Percentiles rank a stretch among this genome's conserved stretches.
Evolutionary conservation across 2,329 filamentous ascomycete species (phyloP).

Genomic region (Pestalotiopsis sp.): DNA sequence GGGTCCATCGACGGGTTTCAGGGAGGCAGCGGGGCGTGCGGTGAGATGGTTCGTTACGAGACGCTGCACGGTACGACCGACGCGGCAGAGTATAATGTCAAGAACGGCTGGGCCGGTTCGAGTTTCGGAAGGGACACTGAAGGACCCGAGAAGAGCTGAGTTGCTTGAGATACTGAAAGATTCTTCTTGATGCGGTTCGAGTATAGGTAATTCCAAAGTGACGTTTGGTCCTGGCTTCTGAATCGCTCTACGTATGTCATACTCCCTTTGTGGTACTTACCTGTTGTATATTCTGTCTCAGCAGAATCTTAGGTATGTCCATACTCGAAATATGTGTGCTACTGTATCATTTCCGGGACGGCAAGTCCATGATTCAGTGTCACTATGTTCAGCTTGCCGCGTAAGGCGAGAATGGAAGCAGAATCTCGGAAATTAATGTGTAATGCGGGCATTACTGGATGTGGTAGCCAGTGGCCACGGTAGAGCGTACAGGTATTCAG

Average conservation of each 20-base stretch:
- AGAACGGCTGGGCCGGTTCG: conserved; percentile 39
- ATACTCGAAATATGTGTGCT: not conserved
- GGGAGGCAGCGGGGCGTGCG: conserved; percentile 20
- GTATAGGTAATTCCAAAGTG: not conserved
- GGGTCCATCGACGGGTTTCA: conserved; percentile 30
- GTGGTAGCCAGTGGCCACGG: not conserved
- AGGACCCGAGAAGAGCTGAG: not conserved
- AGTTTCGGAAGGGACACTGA: conserved; percentile 25
- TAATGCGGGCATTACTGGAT: not conserved
- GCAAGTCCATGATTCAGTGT: not conserved
- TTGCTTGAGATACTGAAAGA: not conserved
- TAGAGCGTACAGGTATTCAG: not conserved
- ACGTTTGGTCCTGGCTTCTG: not conserved
- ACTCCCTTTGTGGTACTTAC: not conserved
- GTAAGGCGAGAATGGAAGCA: not conserved
- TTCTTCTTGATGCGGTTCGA: not conserved
- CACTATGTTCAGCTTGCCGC: not conserved
- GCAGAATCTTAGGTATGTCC: not conserved
- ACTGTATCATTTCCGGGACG: not conserved
- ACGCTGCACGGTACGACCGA: conserved; percentile 37
- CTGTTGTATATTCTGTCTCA: not conserved
- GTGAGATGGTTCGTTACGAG: conserved; percentile 27
- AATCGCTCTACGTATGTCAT: not conserved
- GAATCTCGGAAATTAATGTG: not conserved
- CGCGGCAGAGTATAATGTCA: conserved; percentile 30